Base-by-base conservation (phyloP, 2,329 filamentous ascomycete genomes). In the Leptographium procerum region DNA sequence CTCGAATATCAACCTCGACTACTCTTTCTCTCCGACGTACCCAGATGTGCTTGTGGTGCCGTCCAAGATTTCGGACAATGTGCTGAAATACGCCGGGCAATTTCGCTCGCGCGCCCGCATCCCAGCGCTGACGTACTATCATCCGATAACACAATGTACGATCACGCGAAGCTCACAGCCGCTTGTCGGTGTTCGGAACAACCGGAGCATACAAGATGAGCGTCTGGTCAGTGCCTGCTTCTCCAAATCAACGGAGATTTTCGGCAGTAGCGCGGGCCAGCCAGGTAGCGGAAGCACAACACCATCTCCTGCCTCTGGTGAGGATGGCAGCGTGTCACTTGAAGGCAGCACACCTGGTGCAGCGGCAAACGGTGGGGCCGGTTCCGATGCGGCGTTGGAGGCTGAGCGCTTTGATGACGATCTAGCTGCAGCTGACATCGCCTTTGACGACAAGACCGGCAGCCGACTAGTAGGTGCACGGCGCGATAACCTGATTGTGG, bases 101-200 rank as follows among this genome's bases (percentile, higher is more conserved):
- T 97, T 95, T 72, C 87, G 94, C 56, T 97, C 94, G 0, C 84
- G 91, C 60, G 85, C 87, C 62, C 86, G 94, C 61, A 91, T 99
- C 70, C 94, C 94, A 1, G 88, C 86, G 4, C 75, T 99, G 45
- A 91, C 91, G 26, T 99, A 99, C 71, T 83, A 96, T n/a, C 94
- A 99, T 70, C 89, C 90, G 0, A 79, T 96, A 66, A 99, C 97
- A 70, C 96, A 95, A 69, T 97, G 94, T 71, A 94, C 91, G 28
- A 96, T 99, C 63, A 96, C 92, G 2, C 82, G 94, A 68, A 95
- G 91, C 68, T 95, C 92, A 4, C 94, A 99, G 69, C 94, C 94
- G 0, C 77, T 92, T 59, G 88, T 92, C 1, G 94, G 94, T 16
- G 82, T 97, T 28, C 84, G 88, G 54, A 84, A 88, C 62, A 94